Conservation (phyloP, 2,329 filamentous ascomycete species). For the Sarocladium kiliense region DNA sequence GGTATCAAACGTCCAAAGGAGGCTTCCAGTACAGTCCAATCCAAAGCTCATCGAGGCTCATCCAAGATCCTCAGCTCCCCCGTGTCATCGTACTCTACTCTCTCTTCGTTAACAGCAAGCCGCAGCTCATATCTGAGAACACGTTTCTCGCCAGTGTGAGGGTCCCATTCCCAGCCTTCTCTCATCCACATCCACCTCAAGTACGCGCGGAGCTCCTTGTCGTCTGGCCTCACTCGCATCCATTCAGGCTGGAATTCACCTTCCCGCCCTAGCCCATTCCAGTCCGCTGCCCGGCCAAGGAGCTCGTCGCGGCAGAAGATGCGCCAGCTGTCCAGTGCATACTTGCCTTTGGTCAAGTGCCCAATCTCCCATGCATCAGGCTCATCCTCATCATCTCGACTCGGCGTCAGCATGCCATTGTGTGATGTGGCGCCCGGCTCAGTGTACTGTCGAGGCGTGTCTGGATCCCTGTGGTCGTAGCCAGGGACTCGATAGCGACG, state of each 20-base stretch:
- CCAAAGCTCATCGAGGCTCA: background rate
- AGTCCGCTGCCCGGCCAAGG: conserved; percentile 59
- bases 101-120: conserved; percentile 50
- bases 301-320: conserved; percentile 86
- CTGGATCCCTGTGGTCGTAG: conserved; percentile 35
- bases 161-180: conserved; percentile 80
- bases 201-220: conserved; percentile 87
- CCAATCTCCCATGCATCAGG: conserved; percentile 72
- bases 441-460: conserved; percentile 9
- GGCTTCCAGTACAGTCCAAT: background rate
- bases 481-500: conserved; percentile 48
- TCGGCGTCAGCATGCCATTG: background rate
- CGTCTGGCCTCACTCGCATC: conserved; percentile 76
- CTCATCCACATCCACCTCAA: conserved; percentile 89
- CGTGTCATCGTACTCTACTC: conserved; percentile 49
- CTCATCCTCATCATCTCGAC: conserved; percentile 14
- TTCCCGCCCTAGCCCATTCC: conserved; percentile 51
- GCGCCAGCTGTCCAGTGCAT: conserved; percentile 85
- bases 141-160: conserved; percentile 58
- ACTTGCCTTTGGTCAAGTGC: conserved; percentile 75
- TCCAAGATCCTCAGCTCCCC: conserved; percentile 41
- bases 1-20: background rate
- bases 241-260: conserved; percentile 74
- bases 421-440: background rate
- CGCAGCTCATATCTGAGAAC: conserved; percentile 48